These are phyloP conservation scores for Ustilago hordei DNA, from an alignment of 1,284 basidiomycete genomes.

Conservation along the genomic window DNA sequence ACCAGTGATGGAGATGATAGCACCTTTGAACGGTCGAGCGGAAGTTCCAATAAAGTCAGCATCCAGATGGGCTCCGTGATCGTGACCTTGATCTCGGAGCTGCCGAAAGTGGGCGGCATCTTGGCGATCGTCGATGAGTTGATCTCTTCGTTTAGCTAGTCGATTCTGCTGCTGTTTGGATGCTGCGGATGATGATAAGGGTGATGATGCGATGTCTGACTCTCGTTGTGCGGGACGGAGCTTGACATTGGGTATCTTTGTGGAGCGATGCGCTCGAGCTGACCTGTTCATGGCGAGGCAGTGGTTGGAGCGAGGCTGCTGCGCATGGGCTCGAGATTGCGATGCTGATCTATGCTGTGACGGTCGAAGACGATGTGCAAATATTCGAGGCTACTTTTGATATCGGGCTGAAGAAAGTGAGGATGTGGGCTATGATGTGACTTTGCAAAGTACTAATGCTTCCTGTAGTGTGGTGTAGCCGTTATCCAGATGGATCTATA, in stretches of 20 bases:
- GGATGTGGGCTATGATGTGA: background rate
- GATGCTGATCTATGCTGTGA: background rate
- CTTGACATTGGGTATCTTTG: constrained; percentile 67
- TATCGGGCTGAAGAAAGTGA: background rate
- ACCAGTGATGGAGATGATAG: constrained; percentile 80
- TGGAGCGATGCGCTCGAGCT: constrained; percentile 60
- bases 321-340: constrained; percentile 2
- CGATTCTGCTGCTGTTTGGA: constrained; percentile 24
- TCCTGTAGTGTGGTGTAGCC: background rate
- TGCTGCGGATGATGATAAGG: constrained; percentile 8
- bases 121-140: constrained; percentile 50
- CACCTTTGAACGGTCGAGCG: constrained; percentile 76
- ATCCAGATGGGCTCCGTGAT: constrained; percentile 57
- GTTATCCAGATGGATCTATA: background rate
- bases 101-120: constrained; percentile 58
- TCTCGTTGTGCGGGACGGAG: constrained; percentile 53
- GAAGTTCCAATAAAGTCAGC: constrained; percentile 59
- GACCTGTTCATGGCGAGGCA: constrained; percentile 53
- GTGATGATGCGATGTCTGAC: constrained; percentile 3
- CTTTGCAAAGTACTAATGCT: background rate
- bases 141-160: constrained; percentile 16
- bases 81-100: constrained; percentile 64
- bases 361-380: background rate
- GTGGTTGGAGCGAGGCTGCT: background rate
- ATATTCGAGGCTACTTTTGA: background rate